Evolutionary conservation across 2,329 filamentous ascomycete genomes (phyloP).

Genomic region (Fusarium bulbicola): DNA sequence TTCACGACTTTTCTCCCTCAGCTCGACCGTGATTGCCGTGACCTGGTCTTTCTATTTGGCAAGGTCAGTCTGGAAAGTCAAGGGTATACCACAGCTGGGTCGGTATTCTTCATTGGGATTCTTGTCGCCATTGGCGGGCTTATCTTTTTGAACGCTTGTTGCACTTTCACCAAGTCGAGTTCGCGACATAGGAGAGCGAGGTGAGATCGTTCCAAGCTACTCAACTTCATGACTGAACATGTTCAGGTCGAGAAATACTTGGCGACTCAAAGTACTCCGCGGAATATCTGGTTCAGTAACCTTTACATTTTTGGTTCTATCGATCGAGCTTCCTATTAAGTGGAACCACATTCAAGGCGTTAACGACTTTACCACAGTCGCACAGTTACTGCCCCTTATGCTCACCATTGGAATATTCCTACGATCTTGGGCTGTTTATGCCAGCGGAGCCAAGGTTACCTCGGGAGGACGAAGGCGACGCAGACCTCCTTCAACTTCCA

Average conservation of each 20-base stretch:
- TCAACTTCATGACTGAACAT: neutral
- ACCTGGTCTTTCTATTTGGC: conserved; percentile 48
- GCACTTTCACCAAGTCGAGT: conserved; percentile 19
- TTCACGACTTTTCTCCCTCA: conserved; percentile 42
- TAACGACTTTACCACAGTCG: conserved; percentile 39
- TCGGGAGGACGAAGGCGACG: neutral
- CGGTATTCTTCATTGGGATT: conserved; percentile 45
- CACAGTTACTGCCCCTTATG: conserved; percentile 47
- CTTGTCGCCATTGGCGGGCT: conserved; percentile 37
- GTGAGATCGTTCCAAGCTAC: conserved; percentile 1
- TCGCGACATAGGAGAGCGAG: conserved; percentile 33
- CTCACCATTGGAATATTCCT: conserved; percentile 44
- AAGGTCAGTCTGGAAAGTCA: conserved; percentile 40
- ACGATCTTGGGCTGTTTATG: conserved; percentile 39
- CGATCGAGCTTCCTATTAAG: conserved; percentile 46
- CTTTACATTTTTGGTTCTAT: conserved; percentile 43
- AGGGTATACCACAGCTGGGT: conserved; percentile 42
- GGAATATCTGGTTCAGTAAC: conserved; percentile 23
- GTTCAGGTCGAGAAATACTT: conserved; percentile 32
- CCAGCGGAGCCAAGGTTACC: neutral
- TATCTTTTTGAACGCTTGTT: conserved; percentile 41
- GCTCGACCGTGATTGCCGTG: conserved; percentile 36
- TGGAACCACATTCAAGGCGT: conserved; percentile 46
- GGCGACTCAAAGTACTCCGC: conserved; percentile 35
- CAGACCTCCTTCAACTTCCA: neutral